Percentiles rank a stretch among this genome's conserved stretches.
phyloP scores from a whole-genome alignment of 306 rosid species.

The Benincasa hispida region DNA sequence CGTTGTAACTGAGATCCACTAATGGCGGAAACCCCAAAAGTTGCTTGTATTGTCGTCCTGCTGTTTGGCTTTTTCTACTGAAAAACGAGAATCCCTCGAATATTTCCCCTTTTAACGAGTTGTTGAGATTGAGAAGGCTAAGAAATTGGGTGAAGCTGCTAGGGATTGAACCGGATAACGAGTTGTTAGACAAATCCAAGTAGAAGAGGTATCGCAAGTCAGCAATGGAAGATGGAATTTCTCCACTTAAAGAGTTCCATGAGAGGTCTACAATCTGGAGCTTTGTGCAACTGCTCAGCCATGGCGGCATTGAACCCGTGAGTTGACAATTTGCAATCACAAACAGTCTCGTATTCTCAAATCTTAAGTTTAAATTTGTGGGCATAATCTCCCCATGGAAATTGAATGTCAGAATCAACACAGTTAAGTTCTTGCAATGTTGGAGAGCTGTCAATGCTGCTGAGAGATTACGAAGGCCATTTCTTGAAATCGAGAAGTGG shows the following conservation, averaged over 20 bases:
- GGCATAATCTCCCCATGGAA: conserved; percentile 35
- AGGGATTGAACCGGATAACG: conserved; percentile 33
- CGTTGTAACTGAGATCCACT: conserved; percentile 26
- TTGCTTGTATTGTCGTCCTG: conserved; percentile 36
- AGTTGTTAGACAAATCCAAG: conserved; percentile 53
- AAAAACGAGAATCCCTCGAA: conserved; percentile 32
- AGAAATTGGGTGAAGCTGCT: conserved; percentile 16
- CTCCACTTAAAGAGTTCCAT: conserved; percentile 34
- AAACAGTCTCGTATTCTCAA: conserved; percentile 27
- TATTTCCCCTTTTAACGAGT: conserved; percentile 13
- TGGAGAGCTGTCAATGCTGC: conserved; percentile 25
- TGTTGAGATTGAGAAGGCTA: conserved; percentile 16
- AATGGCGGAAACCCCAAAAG: conserved; percentile 38
- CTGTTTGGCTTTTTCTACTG: conserved; percentile 21
- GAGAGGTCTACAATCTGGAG: conserved; percentile 41
- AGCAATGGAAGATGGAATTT: conserved; percentile 36
- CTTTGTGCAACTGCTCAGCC: conserved; percentile 25
- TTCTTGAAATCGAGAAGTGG: conserved; percentile 32
- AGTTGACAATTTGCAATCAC: conserved; percentile 35
- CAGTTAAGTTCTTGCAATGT: conserved; percentile 32
- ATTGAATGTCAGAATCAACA: conserved; percentile 36
- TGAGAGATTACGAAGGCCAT: conserved; percentile 21
- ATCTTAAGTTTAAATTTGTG: conserved; percentile 11
- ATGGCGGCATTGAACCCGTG: conserved; percentile 33
- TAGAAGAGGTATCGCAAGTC: conserved; percentile 23